phyloP scores from a whole-genome alignment of 2,329 filamentous ascomycete species.

The Botryotinia narcissicola region DNA sequence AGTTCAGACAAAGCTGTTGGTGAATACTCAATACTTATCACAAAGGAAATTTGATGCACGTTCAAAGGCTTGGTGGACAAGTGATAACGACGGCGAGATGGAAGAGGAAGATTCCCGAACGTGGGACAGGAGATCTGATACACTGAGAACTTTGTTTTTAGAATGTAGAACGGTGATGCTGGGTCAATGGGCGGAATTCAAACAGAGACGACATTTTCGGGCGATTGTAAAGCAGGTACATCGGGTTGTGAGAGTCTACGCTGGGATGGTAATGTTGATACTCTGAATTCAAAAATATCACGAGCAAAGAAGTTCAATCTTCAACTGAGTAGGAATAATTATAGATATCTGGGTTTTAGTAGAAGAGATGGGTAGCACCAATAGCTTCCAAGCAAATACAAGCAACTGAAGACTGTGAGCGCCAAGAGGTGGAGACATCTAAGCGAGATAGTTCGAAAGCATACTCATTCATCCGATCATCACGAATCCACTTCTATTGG shows the following conservation, averaged over 20 bases:
- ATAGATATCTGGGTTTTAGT: too few species aligned
- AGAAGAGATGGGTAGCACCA: fast-evolving
- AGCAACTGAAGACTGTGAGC: background rate
- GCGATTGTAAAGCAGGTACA: fast-evolving
- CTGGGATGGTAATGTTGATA: background rate
- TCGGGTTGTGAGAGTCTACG: background rate
- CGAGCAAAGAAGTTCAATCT: background rate
- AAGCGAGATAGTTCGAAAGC: background rate
- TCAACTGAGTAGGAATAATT: fast-evolving
- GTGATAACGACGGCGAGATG: background rate
- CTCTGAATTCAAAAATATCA: background rate
- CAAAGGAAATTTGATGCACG: fast-evolving
- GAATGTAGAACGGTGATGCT: fast-evolving
- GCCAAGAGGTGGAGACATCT: background rate
- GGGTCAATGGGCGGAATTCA: fast-evolving
- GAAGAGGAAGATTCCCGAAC: background rate
- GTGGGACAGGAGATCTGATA: background rate
- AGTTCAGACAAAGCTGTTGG: background rate
- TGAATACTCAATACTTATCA: background rate
- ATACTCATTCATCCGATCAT: background rate
- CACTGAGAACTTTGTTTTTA: too few species aligned
- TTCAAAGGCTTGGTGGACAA: background rate
- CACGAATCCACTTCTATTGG: background rate
- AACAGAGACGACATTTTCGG: fast-evolving
- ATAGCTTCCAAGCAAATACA: fast-evolving